Conservation (phyloP, 345 rosid species). For the Eucalyptus cladocalyx region DNA sequence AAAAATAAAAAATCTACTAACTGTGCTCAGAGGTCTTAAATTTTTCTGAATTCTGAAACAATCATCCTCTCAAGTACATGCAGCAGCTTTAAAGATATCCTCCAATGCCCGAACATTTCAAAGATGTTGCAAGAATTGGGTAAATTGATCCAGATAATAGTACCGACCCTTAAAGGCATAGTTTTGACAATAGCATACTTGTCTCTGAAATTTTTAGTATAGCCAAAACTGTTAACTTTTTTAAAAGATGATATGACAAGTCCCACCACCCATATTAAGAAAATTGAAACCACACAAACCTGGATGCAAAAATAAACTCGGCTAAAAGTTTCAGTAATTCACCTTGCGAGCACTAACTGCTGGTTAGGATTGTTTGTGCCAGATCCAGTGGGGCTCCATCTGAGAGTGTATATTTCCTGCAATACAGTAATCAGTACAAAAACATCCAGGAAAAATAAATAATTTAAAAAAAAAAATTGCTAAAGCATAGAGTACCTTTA, state of each 20-base stretch:
- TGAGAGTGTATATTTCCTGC: slow-evolving; percentile 86
- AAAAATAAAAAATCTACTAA: neutral
- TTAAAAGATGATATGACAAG: neutral
- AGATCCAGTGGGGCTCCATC: slow-evolving; percentile 95
- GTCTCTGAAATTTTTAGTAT: neutral
- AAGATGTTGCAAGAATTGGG: neutral
- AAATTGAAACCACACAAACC: neutral
- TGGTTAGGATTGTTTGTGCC: slow-evolving; percentile 95
- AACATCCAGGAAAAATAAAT: neutral
- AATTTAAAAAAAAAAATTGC: neutral
- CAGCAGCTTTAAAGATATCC: neutral
- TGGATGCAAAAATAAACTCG: neutral
- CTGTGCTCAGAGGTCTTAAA: neutral
- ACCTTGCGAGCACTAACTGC: slow-evolving; percentile 84
- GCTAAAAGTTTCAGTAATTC: neutral
- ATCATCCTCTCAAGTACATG: neutral
- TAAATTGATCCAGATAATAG: neutral
- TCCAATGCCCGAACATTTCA: neutral
- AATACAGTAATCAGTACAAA: neutral
- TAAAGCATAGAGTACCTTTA: slow-evolving; percentile 27
- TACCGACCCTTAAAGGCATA: neutral
- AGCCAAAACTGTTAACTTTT: neutral
- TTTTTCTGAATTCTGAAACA: neutral
- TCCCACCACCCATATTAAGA: neutral
- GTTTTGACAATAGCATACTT: neutral